Conservation (phyloP, 192 early-diverging fungal species). For the Backusella tuberculispora region DNA sequence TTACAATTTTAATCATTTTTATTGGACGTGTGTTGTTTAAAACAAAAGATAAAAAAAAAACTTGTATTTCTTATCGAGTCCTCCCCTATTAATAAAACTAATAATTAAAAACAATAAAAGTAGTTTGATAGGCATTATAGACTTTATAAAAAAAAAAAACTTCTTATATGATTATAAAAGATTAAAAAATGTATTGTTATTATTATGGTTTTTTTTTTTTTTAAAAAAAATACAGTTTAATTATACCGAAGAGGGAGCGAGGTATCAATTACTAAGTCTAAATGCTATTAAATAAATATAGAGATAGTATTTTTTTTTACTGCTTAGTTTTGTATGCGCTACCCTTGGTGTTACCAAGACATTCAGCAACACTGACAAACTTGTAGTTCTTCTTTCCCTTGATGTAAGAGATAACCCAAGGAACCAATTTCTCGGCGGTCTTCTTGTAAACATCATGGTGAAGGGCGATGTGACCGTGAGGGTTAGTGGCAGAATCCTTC, state of each 20-base stretch:
- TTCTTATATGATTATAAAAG: not conserved
- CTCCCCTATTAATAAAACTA: not conserved
- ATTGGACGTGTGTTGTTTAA: no score
- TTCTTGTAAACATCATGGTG: slow-evolving; percentile 31
- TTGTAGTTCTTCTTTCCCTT: slow-evolving; percentile 42
- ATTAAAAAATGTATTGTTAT: not conserved
- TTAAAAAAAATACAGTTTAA: not conserved
- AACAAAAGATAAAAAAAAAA: no score
- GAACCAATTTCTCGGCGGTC: slow-evolving; percentile 46
- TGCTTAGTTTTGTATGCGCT: slow-evolving; percentile 28
- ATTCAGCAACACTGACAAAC: slow-evolving; percentile 52
- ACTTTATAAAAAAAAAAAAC: not conserved
- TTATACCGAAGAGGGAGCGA: not conserved
- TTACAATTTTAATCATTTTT: no score
- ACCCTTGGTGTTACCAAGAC: slow-evolving; percentile 36
- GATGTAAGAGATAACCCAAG: slow-evolving; percentile 44
- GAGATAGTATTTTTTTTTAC: not conserved
- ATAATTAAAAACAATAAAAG: not conserved
- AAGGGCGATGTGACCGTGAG: slow-evolving; percentile 21
- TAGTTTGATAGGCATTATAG: not conserved
- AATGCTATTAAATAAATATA: not conserved
- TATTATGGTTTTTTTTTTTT: not conserved
- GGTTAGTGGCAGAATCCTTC: slow-evolving; percentile 2
- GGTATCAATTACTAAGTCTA: slow-evolving; percentile 5
- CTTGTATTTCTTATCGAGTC: not conserved